These are phyloP conservation scores for Penicillium sp. DNA, from an alignment of 2,329 filamentous ascomycete genomes.

Conservation along the genomic window DNA sequence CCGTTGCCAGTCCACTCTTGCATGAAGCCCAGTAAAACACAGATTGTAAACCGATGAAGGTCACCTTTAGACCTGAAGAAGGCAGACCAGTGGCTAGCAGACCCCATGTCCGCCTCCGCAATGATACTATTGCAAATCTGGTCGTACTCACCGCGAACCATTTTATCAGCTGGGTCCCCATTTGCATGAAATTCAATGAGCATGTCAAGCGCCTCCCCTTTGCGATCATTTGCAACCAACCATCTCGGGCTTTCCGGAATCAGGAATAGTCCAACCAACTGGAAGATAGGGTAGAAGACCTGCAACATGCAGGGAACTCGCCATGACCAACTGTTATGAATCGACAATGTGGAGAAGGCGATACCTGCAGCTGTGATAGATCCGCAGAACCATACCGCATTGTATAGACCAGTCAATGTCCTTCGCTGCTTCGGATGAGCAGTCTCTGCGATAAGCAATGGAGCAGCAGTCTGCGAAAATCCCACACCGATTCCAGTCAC, in stretches of 20 bases:
- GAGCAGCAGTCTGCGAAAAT: constrained; percentile 31
- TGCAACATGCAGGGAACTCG: constrained; percentile 59
- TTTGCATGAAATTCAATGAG: constrained; percentile 61
- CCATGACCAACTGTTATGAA: constrained; percentile 48
- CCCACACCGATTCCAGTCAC: constrained; percentile 39
- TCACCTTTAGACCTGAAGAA: constrained; percentile 18
- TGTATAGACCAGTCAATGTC: constrained; percentile 31
- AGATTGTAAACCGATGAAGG: constrained; percentile 21
- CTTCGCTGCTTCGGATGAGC: constrained; percentile 30
- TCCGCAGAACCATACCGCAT: constrained; percentile 26
- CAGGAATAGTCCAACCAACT: constrained; percentile 52
- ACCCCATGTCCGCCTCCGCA: constrained; percentile 14
- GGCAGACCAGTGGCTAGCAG: constrained; percentile 15
- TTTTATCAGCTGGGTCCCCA: constrained; percentile 31
- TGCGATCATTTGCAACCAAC: constrained; percentile 58
- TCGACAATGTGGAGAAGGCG: constrained; percentile 15
- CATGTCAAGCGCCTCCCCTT: constrained; percentile 56
- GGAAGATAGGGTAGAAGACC: constrained; percentile 45
- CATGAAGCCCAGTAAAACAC: constrained; percentile 24
- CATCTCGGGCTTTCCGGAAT: constrained; percentile 63
- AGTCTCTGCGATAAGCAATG: constrained; percentile 30
- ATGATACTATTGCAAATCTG: constrained; percentile 25
- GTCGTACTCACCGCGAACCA: constrained; percentile 24
- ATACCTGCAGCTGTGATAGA: constrained; percentile 20
- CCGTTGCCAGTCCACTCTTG: constrained; percentile 31